phyloP scores from a whole-genome alignment of 2,329 filamentous ascomycete genomes.

The Phialophora macrospora region DNA sequence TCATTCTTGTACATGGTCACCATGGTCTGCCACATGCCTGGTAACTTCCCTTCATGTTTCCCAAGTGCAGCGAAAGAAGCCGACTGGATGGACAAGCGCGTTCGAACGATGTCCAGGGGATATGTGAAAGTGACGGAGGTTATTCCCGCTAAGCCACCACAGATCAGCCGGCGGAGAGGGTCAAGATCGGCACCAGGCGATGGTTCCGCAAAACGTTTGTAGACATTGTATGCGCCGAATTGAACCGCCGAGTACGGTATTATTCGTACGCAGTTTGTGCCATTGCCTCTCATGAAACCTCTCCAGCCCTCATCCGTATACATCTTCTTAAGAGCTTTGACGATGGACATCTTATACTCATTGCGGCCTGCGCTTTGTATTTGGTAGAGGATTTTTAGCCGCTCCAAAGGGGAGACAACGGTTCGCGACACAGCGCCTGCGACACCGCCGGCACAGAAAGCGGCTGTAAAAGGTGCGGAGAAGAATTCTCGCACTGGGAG shows the following conservation, averaged over 20 bases:
- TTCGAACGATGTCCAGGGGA: conserved; percentile 95
- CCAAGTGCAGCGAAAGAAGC: conserved; percentile 87
- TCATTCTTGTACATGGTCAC: conserved; percentile 85
- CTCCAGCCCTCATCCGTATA: conserved; percentile 96
- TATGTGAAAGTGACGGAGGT: conserved; percentile 96
- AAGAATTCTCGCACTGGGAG: conserved; percentile 51
- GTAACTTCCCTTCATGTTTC: conserved; percentile 68
- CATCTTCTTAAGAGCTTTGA: conserved; percentile 90
- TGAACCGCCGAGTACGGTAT: conserved; percentile 98
- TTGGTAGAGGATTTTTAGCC: conserved; percentile 97
- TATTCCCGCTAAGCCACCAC: conserved; percentile 88
- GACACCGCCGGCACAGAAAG: conserved; percentile 91
- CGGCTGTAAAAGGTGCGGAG: conserved; percentile 83
- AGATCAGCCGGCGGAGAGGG: conserved; percentile 77
- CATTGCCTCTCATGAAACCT: conserved; percentile 97
- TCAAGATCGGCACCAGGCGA: conserved; percentile 74
- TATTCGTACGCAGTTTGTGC: conserved; percentile 97
- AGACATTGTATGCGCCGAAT: conserved; percentile 97
- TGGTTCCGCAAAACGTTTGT: conserved; percentile 84
- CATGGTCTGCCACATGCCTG: conserved; percentile 91
- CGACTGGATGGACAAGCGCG: conserved; percentile 91
- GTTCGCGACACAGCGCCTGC: conserved; percentile 97
- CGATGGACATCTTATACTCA: conserved; percentile 91
- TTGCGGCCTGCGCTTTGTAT: conserved; percentile 87
- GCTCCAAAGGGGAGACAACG: conserved; percentile 92